Percentiles rank a stretch among this genome's conserved stretches.
Evolutionary conservation across 345 rosid species (phyloP).

Genomic region (Citrus mangshanensis): DNA sequence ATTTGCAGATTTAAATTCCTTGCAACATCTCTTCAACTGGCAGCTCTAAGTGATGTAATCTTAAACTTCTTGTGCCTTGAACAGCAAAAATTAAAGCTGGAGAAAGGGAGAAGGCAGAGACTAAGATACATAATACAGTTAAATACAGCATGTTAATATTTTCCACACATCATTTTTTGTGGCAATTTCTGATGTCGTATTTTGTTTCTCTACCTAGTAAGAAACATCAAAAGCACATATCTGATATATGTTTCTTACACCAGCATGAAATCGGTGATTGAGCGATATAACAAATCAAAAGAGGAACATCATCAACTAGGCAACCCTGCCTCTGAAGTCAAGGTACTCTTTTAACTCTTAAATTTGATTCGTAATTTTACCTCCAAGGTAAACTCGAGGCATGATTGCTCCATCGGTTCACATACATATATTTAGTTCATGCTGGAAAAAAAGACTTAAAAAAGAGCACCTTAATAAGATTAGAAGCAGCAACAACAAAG

Average conservation of each 20-base stretch:
- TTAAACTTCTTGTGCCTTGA: not conserved
- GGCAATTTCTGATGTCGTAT: not conserved
- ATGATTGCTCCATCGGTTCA: not conserved
- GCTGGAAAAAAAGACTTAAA: not conserved
- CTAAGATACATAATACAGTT: not conserved
- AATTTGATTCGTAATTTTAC: conserved; percentile 3
- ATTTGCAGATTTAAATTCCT: not conserved
- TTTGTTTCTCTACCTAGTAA: not conserved
- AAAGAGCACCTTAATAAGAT: not conserved
- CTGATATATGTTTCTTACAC: conserved; percentile 27
- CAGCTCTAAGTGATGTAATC: not conserved
- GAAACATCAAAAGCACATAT: not conserved
- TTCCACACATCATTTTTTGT: not conserved
- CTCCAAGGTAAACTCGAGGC: conserved; percentile 1
- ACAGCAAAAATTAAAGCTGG: not conserved
- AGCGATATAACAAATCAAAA: conserved; percentile 45
- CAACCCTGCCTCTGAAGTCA: conserved; percentile 41
- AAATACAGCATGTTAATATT: not conserved
- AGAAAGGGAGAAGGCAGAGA: not conserved
- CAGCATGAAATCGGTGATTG: conserved; percentile 54
- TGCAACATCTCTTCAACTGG: not conserved
- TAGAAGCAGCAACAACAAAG: not conserved
- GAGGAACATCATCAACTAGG: conserved; percentile 40
- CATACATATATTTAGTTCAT: not conserved
- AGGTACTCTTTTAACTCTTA: conserved; percentile 31